phyloP scores from a whole-genome alignment of 768 basidiomycete species.

The Calocybe cyanea region DNA sequence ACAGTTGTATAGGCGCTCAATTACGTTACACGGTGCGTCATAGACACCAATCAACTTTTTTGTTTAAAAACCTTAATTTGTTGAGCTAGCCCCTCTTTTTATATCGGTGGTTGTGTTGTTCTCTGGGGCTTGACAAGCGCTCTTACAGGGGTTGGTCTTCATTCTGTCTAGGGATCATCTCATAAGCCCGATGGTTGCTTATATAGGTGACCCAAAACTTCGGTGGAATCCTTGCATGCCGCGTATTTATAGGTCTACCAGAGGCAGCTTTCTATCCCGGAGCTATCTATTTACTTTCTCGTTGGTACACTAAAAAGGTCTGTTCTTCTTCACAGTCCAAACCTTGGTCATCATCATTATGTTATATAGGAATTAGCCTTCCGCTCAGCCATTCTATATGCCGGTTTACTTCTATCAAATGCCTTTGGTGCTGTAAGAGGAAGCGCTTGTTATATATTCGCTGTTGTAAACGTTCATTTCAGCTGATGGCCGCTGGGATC shows the following conservation, averaged over 20 bases:
- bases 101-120: slow-evolving; percentile 57
- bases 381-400: slow-evolving; percentile 57
- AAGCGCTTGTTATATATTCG: background rate
- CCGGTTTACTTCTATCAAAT: slow-evolving; percentile 58
- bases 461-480: background rate
- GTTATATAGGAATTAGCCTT: slow-evolving; percentile 74
- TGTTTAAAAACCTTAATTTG: background rate
- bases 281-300: slow-evolving; percentile 40
- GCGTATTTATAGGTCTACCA: slow-evolving; percentile 61
- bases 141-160: slow-evolving; percentile 50
- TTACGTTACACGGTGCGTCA: slow-evolving; percentile 44
- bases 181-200: background rate
- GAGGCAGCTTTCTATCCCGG: slow-evolving; percentile 71
- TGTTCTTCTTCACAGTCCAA: background rate
- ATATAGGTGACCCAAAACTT: slow-evolving; percentile 50
- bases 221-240: slow-evolving; percentile 49
- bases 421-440: slow-evolving; percentile 61
- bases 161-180: background rate
- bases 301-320: slow-evolving; percentile 59
- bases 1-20: slow-evolving; percentile 22
- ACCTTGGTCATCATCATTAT: background rate
- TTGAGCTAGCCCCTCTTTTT: slow-evolving; percentile 49
- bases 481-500: slow-evolving; percentile 76
- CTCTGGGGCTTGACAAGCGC: slow-evolving; percentile 63
- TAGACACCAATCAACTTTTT: background rate